phyloP scores from a whole-genome alignment of 345 rosid species.

The Toxicodendron radicans region DNA sequence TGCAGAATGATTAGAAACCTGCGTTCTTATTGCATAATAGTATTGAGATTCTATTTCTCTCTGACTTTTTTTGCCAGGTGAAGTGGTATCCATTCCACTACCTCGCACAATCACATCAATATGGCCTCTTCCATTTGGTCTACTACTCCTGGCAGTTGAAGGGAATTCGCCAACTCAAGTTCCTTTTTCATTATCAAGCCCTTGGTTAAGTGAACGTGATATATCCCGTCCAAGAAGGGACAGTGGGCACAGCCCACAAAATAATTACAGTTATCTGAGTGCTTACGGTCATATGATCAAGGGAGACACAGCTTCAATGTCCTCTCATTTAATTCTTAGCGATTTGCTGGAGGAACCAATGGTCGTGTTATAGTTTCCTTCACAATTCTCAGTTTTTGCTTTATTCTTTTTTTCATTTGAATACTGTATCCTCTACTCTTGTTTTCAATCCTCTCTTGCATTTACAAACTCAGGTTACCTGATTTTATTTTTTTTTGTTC shows the following conservation, averaged over 20 bases:
- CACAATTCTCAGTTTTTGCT: constrained; percentile 4
- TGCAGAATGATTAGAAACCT: background rate
- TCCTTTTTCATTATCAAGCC: constrained; percentile 52
- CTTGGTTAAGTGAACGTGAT: constrained; percentile 54
- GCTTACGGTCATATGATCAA: constrained; percentile 44
- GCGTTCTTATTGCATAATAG: background rate
- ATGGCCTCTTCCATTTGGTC: constrained; percentile 92
- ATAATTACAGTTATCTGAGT: constrained; percentile 34
- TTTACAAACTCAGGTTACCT: background rate
- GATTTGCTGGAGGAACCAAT: constrained; percentile 82
- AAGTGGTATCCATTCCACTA: constrained; percentile 73
- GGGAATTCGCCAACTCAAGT: constrained; percentile 39
- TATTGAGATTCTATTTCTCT: constrained; percentile 11
- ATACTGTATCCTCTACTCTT: background rate
- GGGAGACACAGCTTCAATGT: constrained; percentile 42
- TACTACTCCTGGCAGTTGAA: constrained; percentile 70
- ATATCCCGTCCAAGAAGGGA: constrained; percentile 60
- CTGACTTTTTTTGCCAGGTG: constrained; percentile 50
- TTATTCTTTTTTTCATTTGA: constrained; percentile 13
- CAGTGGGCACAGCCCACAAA: constrained; percentile 50
- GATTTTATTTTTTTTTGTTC: background rate
- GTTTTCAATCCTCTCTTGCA: constrained; percentile 7
- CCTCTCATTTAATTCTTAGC: constrained; percentile 82
- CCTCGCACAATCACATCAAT: constrained; percentile 65
- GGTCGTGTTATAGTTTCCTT: constrained; percentile 36